Evolutionary conservation across 2,329 filamentous ascomycete genomes (phyloP).

Genomic region (Scorias spongiosa): DNA sequence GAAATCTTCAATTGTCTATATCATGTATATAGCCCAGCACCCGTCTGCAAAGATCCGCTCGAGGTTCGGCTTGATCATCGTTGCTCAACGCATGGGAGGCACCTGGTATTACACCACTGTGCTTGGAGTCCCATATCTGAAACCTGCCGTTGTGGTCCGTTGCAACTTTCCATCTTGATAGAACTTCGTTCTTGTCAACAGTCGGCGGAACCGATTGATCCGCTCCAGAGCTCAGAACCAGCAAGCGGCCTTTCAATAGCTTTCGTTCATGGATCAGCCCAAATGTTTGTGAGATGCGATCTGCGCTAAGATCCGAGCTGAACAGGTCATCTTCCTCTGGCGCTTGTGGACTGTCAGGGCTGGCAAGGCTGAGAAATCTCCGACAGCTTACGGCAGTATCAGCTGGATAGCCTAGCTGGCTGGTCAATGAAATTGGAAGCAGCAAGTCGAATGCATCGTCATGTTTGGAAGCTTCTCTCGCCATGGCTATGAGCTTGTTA

Average conservation of each 20-base stretch:
- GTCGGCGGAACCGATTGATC: slow-evolving; percentile 30
- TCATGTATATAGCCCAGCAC: slow-evolving; percentile 7
- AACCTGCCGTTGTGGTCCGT: slow-evolving; percentile 16
- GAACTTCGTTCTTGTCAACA: slow-evolving; percentile 29
- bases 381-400: slow-evolving; percentile 10
- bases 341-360: slow-evolving; percentile 7
- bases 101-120: slow-evolving; percentile 33
- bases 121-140: slow-evolving; percentile 30
- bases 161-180: slow-evolving; percentile 28
- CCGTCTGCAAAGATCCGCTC: slow-evolving; percentile 11
- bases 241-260: slow-evolving; percentile 12
- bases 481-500: slow-evolving; percentile 7
- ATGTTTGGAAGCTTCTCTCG: slow-evolving; percentile 12
- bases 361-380: slow-evolving; percentile 10
- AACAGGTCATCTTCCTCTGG: slow-evolving; percentile 12
- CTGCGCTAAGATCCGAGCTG: slow-evolving; percentile 13
- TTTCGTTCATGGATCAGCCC: slow-evolving; percentile 21
- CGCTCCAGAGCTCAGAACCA: slow-evolving; percentile 31
- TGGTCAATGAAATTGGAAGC: slow-evolving; percentile 20
- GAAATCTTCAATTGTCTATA: background rate
- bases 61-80: slow-evolving; percentile 30
- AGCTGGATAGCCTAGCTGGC: slow-evolving; percentile 7
- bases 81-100: slow-evolving; percentile 36
- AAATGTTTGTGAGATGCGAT: slow-evolving; percentile 17
- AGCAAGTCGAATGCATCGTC: slow-evolving; percentile 16